These are phyloP conservation scores for Ophiostoma perfectum DNA, from an alignment of 2,329 filamentous ascomycete genomes.

Conservation along the genomic window DNA sequence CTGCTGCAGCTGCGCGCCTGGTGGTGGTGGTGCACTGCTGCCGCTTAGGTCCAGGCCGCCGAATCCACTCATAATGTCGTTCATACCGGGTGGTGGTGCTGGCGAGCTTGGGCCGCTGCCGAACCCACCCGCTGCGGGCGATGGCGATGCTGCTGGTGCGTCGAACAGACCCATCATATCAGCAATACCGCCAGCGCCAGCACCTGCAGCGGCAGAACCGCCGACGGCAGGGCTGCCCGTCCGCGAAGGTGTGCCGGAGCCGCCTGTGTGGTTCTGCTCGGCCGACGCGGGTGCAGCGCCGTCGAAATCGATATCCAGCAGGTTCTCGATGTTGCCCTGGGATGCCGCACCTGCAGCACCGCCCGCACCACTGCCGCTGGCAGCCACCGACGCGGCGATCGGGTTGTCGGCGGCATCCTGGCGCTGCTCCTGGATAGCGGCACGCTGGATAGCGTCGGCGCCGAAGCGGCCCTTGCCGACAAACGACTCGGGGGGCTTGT, in stretches of 20 bases:
- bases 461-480: slow-evolving; percentile 91
- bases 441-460: slow-evolving; percentile 87
- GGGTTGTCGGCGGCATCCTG: slow-evolving; percentile 91
- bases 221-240: slow-evolving; percentile 54
- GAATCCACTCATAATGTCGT: slow-evolving; percentile 87
- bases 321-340: slow-evolving; percentile 83
- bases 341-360: slow-evolving; percentile 41
- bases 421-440: slow-evolving; percentile 92
- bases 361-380: slow-evolving; percentile 43
- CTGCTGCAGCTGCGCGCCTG: slow-evolving; percentile 52
- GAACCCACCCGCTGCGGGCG: neutral
- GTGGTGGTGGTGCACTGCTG: slow-evolving; percentile 55
- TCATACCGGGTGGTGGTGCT: slow-evolving; percentile 52
- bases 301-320: slow-evolving; percentile 69
- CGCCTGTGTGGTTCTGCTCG: slow-evolving; percentile 43
- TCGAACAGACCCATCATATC: slow-evolving; percentile 68
- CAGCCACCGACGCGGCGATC: slow-evolving; percentile 72
- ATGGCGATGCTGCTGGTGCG: slow-evolving; percentile 45
- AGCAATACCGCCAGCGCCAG: slow-evolving; percentile 45
- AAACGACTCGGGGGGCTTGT: slow-evolving; percentile 97
- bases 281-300: slow-evolving; percentile 86
- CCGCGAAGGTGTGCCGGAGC: slow-evolving; percentile 60
- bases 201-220: slow-evolving; percentile 40
- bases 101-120: slow-evolving; percentile 30
- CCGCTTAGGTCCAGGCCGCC: slow-evolving; percentile 70